Conservation (phyloP, 1,139 yeast genomes). For the Kazachstania sp. region DNA sequence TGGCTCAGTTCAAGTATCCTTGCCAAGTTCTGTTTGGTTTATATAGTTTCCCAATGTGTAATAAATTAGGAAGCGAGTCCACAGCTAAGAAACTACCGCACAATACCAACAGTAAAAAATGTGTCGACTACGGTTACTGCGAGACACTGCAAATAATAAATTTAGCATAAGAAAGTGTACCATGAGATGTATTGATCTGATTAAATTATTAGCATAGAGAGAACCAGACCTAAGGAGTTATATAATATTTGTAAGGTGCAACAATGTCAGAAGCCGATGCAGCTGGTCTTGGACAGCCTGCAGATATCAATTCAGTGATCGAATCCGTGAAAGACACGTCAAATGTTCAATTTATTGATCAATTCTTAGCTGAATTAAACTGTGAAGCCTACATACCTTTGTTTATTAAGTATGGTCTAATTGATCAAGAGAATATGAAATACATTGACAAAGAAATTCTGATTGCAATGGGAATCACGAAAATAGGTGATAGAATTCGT, state of each 20-base stretch:
- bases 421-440: conserved; percentile 38
- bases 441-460: conserved; percentile 57
- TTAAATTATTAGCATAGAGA: too few relatives aligned
- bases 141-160: too few relatives aligned
- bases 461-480: conserved; percentile 63
- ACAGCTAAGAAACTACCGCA: too few relatives aligned
- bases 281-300: too few relatives aligned
- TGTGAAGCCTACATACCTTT: conserved; percentile 18
- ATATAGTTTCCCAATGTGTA: neutral
- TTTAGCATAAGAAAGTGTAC: too few relatives aligned
- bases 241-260: too few relatives aligned
- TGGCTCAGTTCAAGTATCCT: neutral
- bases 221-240: too few relatives aligned
- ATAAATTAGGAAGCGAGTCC: neutral
- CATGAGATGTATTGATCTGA: too few relatives aligned
- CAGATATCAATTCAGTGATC: neutral
- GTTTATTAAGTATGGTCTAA: conserved; percentile 47
- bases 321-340: neutral
- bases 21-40: neutral
- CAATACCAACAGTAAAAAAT: too few relatives aligned
- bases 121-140: too few relatives aligned
- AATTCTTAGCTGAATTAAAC: conserved; percentile 17
- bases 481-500: conserved; percentile 75
- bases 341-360: neutral
- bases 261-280: too few relatives aligned